Base-by-base conservation (phyloP, 306 rosid species). In the Cyamopsis tetragonoloba region DNA sequence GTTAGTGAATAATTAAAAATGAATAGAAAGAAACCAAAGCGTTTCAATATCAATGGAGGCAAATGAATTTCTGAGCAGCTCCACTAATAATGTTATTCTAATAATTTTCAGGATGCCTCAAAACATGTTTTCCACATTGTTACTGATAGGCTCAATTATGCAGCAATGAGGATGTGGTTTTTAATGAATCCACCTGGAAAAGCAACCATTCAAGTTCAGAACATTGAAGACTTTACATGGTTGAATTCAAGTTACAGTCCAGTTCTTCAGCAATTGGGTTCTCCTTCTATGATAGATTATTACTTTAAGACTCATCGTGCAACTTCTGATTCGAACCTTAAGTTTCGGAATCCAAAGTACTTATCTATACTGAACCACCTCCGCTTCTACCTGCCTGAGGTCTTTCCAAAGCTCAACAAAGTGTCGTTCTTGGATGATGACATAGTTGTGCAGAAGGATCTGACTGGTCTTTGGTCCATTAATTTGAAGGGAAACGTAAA, bases 111-210 rank as follows among this genome's bases (percentile, higher is more conserved):
- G 98, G 83, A 87, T 38, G 74, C 96, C 37, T 78, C 88, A 19
- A 87, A 78, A 26, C 91, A 87, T 66, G 98, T 93, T 70, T 89
- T 93, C 80, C 98, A 93, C 82, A 75, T 93, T 51, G 92, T 93
- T 34, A 93, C 93, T 4, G 98, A 93, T 74, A 87, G 85, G 83
- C 96, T 93, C 71, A 89, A 93, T 61, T 93, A 88, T 83, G 98
- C 96, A 11, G 98, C 96, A 18, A 93, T 89, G 98, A 88, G 96
- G 73, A 93, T 92, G 96, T 92, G 98, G 98, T 92, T 92, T 76
- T 78, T 87, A 80, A 89, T 68, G 47, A 88, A 89, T 83, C 89
- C 88, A 51, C 96, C 96, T 0, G 87, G 91, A 42, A 72, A 74
- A 65, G 96, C 96, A 57, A 73, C 96, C 11, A 39, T 92, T 73